Base-by-base conservation (phyloP, 2,329 filamentous ascomycete species). In the Golovinomyces cichoracearum region DNA sequence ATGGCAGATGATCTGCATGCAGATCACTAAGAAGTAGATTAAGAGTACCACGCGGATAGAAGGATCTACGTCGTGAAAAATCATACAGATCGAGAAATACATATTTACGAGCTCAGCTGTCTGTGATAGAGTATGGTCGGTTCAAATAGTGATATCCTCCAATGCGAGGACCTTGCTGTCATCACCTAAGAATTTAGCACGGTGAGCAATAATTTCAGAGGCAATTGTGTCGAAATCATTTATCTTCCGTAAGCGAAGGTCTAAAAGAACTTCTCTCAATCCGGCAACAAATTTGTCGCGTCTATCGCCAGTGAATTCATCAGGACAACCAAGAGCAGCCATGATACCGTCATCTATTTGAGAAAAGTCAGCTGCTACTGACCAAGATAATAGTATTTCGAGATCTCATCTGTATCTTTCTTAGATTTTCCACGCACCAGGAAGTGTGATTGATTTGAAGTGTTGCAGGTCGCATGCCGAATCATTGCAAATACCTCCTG, bases 381-480 rank as follows among this genome's bases (percentile, higher is more conserved):
- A 21, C 22, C 21, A 22, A 4, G 17, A 5, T 22, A 19, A 15
- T 12, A 5, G 25, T 12, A 23, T 35, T 22, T 47, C 21, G 25
- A 29, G 19, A n/a, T 21, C 45, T 31, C 35, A 33, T 47, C 19
- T 35, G 29, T 22, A 22, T 47, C 23, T 23, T 12, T 19, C 35
- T 23, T 15, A 22, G 22, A 47, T 44, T 54, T 57, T 53, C 58
- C 52, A 83, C 81, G 74, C 72, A 92, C 83, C 83, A 65, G 72
- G 73, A 59, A 83, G 66, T 58, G 66, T 68, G 66, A 88, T 80
- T 52, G 74, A 68, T 56, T 71, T 69, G 61, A 93, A 86, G 65
- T 98, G 90, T 67, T 95, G 78, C 54, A 66, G 78, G 49, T 74
- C 66, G 65, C 90, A 98, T 49, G 72, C 68, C 51, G 66, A 62